Percentiles rank a stretch among this genome's conserved stretches.
phyloP scores from a whole-genome alignment of 768 basidiomycete genomes.

The Agrocybe chaxingu region DNA sequence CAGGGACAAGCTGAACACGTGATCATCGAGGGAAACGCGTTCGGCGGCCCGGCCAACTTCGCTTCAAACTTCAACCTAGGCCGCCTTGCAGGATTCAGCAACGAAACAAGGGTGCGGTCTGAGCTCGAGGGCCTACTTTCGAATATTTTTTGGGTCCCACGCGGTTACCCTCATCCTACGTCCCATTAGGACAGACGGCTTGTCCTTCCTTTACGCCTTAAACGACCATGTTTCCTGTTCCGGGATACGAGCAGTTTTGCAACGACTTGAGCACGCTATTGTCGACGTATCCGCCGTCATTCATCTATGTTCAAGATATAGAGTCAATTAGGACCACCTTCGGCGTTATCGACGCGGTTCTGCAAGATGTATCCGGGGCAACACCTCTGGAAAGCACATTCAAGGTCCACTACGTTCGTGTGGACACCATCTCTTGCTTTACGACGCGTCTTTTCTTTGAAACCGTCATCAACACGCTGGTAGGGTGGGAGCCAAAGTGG shows the following conservation, averaged over 20 bases:
- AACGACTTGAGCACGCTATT: constrained; percentile 35
- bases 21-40: too few species aligned
- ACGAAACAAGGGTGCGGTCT: too few species aligned
- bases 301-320: constrained; percentile 66
- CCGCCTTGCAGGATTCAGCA: too few species aligned
- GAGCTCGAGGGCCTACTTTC: too few species aligned
- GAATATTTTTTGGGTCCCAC: too few species aligned
- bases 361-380: constrained; percentile 22
- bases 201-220: too few species aligned
- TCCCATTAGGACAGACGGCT: too few species aligned
- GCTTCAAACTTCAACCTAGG: too few species aligned
- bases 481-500: constrained; percentile 56
- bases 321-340: constrained; percentile 44
- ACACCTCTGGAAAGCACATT: constrained; percentile 16
- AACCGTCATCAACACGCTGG: constrained; percentile 57
- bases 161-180: too few species aligned
- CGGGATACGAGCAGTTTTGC: constrained; percentile 25
- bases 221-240: neutral
- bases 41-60: too few species aligned
- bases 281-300: constrained; percentile 49
- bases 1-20: too few species aligned
- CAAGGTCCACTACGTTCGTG: constrained; percentile 37
- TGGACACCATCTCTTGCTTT: constrained; percentile 61
- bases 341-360: constrained; percentile 36
- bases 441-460: constrained; percentile 64